Conservation (phyloP, 164 flowering plant genomes). For the Vitis labrusca region DNA sequence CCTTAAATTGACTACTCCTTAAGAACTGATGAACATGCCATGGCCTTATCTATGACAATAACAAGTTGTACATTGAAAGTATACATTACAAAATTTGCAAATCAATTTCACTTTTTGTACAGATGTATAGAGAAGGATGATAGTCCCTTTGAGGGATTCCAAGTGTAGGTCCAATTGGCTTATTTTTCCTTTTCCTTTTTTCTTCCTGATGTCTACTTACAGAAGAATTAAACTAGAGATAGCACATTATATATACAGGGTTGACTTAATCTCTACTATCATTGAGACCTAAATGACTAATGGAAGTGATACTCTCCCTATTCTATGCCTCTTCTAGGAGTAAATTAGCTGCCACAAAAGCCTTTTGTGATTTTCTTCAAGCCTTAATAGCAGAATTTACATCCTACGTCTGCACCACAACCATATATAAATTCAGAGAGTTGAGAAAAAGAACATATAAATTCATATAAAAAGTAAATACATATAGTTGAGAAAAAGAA, state of each 20-base stretch:
- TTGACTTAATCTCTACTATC: conserved; percentile 20
- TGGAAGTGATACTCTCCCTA: conserved; percentile 40
- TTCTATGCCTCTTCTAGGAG: conserved; percentile 30
- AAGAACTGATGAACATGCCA: conserved; percentile 5
- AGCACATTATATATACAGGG: conserved; percentile 16
- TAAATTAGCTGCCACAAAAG: conserved; percentile 54
- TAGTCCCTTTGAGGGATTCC: conserved; percentile 8
- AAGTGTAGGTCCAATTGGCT: conserved; percentile 7
- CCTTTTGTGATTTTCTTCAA: conserved; percentile 51
- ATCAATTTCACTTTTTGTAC: conserved; percentile 35
- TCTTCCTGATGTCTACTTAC: conserved; percentile 8
- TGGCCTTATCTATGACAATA: conserved; percentile 16
- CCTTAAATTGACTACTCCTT: neutral
- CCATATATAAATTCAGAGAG: neutral
- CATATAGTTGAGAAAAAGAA: too few species aligned
- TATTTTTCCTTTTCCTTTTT: neutral
- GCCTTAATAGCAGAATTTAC: conserved; percentile 81
- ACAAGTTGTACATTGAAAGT: conserved; percentile 24
- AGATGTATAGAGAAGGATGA: conserved; percentile 30
- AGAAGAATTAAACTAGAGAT: conserved; percentile 15
- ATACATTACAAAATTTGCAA: conserved; percentile 33
- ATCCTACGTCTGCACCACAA: conserved; percentile 57
- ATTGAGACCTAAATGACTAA: conserved; percentile 34
- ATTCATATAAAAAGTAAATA: too few species aligned
- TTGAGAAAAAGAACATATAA: too few species aligned